These are phyloP conservation scores for Corymbia maculata DNA, from an alignment of 345 rosid species.

Conservation along the genomic window DNA sequence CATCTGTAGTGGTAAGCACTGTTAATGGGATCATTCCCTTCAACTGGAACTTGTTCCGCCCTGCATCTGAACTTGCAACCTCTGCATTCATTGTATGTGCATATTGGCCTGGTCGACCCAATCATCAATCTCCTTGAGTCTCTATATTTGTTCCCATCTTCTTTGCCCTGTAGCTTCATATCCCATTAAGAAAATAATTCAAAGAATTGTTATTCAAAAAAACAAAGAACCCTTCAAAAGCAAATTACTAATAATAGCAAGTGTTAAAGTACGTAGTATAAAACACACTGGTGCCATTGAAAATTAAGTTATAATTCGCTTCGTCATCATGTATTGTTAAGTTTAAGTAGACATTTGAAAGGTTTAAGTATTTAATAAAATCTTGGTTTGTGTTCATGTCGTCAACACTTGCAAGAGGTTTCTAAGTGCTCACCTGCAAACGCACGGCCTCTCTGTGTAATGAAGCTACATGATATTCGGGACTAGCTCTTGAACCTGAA, in stretches of 20 bases:
- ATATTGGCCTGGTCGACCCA: conserved; percentile 87
- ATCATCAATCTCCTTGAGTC: conserved; percentile 65
- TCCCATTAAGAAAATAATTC: not conserved
- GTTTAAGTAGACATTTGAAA: not conserved
- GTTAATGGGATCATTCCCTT: conserved; percentile 86
- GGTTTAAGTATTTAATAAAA: not conserved
- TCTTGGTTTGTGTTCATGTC: not conserved
- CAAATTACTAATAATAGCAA: not conserved
- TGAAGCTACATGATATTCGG: not conserved
- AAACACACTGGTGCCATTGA: not conserved
- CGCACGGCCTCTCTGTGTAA: not conserved
- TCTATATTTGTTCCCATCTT: conserved; percentile 5
- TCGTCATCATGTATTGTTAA: not conserved
- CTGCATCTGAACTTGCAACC: conserved; percentile 91
- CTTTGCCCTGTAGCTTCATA: conserved; percentile 12
- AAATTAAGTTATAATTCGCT: not conserved
- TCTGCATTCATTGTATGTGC: conserved; percentile 90
- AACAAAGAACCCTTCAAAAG: not conserved
- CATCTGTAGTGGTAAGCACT: conserved; percentile 90
- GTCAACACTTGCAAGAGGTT: not conserved
- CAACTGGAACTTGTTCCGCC: conserved; percentile 94
- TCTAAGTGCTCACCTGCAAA: not conserved
- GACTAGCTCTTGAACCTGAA: not conserved
- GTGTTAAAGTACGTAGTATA: not conserved
- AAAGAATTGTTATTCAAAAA: not conserved